phyloP scores from a whole-genome alignment of 805 yeast species.

The Saccharomycopsis selenospora region DNA sequence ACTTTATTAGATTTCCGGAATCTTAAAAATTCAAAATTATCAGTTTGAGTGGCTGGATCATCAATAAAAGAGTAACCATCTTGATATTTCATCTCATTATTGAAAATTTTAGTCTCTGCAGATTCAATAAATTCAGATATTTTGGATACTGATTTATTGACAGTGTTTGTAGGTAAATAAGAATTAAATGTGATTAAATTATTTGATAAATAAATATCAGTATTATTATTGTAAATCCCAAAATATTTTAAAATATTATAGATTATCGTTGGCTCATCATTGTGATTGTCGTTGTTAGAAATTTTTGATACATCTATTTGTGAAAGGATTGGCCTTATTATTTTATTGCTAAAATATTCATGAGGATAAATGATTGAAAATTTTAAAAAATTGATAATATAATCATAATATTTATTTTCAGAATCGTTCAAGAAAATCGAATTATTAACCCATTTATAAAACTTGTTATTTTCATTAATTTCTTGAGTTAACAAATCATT shows the following conservation, averaged over 20 bases:
- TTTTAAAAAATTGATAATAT: slow-evolving; percentile 26
- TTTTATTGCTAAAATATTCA: slow-evolving; percentile 19
- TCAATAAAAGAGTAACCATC: slow-evolving; percentile 4
- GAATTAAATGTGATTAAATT: slow-evolving; percentile 15
- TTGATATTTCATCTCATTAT: slow-evolving; percentile 1
- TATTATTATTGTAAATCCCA: slow-evolving; percentile 21
- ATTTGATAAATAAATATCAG: slow-evolving; percentile 27
- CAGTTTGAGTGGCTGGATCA: slow-evolving; percentile 9
- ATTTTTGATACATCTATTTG: not conserved
- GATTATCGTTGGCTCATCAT: not conserved
- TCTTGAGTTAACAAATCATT: slow-evolving; percentile 14
- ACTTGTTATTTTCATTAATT: slow-evolving; percentile 9
- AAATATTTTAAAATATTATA: slow-evolving; percentile 20
- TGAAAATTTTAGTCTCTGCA: not conserved
- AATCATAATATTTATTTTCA: slow-evolving; percentile 22
- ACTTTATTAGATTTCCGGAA: slow-evolving; percentile 2
- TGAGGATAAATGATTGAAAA: slow-evolving; percentile 30
- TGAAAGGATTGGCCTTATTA: slow-evolving; percentile 18
- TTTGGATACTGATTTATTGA: not conserved
- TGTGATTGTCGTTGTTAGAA: not conserved
- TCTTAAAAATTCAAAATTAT: slow-evolving; percentile 18
- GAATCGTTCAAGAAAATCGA: slow-evolving; percentile 21
- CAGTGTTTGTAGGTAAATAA: not conserved
- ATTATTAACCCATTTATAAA: slow-evolving; percentile 21
- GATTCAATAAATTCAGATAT: not conserved